These are phyloP conservation scores for Meripilus lineatus DNA, from an alignment of 1,284 basidiomycete species.

Conservation along the genomic window DNA sequence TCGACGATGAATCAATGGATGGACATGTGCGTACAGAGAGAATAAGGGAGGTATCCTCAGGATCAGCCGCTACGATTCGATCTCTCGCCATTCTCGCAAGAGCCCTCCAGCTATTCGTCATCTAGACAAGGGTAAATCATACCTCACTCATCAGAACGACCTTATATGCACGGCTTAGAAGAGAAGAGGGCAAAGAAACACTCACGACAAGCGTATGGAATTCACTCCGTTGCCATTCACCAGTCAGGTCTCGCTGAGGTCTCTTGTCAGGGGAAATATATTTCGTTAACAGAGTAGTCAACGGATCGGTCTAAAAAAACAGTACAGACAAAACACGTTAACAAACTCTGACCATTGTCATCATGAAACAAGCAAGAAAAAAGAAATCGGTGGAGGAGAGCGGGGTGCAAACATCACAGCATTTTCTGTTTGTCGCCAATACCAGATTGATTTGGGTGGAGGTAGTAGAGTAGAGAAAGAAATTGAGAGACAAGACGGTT, in stretches of 20 bases:
- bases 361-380: conserved; percentile 16
- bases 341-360: conserved; percentile 6
- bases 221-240: conserved; percentile 66
- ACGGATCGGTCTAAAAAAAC: conserved; percentile 64
- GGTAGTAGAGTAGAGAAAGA: no score
- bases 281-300: conserved; percentile 73
- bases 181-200: conserved; percentile 13
- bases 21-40: conserved; percentile 49
- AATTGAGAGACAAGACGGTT: no score
- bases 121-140: conserved; percentile 36
- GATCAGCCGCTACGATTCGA: conserved; percentile 60
- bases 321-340: conserved; percentile 9
- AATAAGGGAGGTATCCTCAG: conserved; percentile 58
- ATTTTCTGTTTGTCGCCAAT: no score
- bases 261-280: conserved; percentile 73
- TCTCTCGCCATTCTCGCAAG: conserved; percentile 76
- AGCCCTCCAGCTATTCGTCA: conserved; percentile 80
- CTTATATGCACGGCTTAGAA: background rate
- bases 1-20: background rate
- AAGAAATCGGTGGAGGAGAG: no score
- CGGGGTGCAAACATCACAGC: no score
- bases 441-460: no score
- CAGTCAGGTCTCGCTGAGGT: conserved; percentile 64
- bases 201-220: conserved; percentile 74
- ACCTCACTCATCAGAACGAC: conserved; percentile 8